Percentiles rank a stretch among this genome's conserved stretches.
These are phyloP conservation scores for Penicillium waksmanii DNA, from an alignment of 495 filamentous ascomycete species.

Conservation along the genomic window DNA sequence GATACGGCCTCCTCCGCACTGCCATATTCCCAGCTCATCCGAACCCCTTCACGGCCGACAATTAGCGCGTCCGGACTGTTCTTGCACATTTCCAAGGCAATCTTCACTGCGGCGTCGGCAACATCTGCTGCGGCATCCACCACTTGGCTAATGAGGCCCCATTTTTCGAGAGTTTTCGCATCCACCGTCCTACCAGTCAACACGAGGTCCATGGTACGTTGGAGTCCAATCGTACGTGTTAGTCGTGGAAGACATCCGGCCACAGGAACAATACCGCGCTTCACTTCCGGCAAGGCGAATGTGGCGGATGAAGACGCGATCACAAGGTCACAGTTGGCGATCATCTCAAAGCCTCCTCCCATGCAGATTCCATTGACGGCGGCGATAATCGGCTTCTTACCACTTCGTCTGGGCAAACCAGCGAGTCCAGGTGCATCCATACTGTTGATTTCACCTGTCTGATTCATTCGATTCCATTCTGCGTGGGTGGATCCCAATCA, in stretches of 20 bases:
- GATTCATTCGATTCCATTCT: conserved; percentile 48
- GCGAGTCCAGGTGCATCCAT: conserved; percentile 56
- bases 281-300: conserved; percentile 71
- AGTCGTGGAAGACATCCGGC: conserved; percentile 74
- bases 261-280: conserved; percentile 69
- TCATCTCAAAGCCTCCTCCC: conserved; percentile 76
- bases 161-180: conserved; percentile 61
- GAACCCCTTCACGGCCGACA: conserved; percentile 66
- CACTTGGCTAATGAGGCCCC: conserved; percentile 62
- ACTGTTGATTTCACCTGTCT: conserved; percentile 40
- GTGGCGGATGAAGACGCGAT: conserved; percentile 56
- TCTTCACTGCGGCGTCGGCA: conserved; percentile 21
- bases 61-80: conserved; percentile 75
- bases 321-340: conserved; percentile 71
- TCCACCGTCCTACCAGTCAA: conserved; percentile 62
- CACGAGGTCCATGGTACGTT: conserved; percentile 73
- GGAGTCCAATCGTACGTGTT: conserved; percentile 66
- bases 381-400: conserved; percentile 65
- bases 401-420: conserved; percentile 54
- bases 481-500: conserved; percentile 3
- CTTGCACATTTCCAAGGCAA: conserved; percentile 29
- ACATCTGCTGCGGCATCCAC: conserved; percentile 35
- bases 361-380: conserved; percentile 77
- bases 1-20: conserved; percentile 67
- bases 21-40: conserved; percentile 66